Evolutionary conservation across 352 stramenopile species (phyloP).

Genomic region (Phytophthora sojae): DNA sequence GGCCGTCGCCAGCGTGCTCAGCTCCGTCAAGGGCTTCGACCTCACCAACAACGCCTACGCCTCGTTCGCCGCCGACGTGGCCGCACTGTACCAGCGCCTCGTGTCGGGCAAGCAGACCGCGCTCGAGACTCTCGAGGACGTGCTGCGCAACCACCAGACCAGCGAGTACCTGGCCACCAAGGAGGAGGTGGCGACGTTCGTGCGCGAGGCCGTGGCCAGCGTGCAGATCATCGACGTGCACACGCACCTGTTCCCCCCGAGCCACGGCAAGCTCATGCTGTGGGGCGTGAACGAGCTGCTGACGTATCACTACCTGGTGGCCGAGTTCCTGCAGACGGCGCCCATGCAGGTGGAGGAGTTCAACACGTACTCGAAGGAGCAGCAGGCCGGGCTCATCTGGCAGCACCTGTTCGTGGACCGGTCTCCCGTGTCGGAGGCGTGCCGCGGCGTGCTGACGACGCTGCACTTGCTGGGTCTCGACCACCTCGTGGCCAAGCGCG

Average conservation of each 20-base stretch:
- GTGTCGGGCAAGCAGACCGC: constrained; percentile 48
- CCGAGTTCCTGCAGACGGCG: constrained; percentile 94
- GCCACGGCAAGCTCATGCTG: constrained; percentile 91
- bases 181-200: constrained; percentile 39
- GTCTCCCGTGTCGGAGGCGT: constrained; percentile 91
- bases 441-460: constrained; percentile 91
- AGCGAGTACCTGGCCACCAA: constrained; percentile 53
- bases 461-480: constrained; percentile 81
- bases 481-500: constrained; percentile 63
- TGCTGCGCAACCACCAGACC: constrained; percentile 47
- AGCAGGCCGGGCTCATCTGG: constrained; percentile 92
- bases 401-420: constrained; percentile 90
- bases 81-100: constrained; percentile 62
- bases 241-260: constrained; percentile 94
- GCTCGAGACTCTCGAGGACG: constrained; percentile 45
- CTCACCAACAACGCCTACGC: constrained; percentile 46
- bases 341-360: constrained; percentile 80
- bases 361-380: constrained; percentile 76
- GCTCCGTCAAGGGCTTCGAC: constrained; percentile 48
- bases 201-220: constrained; percentile 46
- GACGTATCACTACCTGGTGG: constrained; percentile 96
- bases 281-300: constrained; percentile 95
- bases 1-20: constrained; percentile 46
- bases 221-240: constrained; percentile 75
- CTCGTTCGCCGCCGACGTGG: constrained; percentile 59